Base-by-base conservation (phyloP, 2,329 filamentous ascomycete genomes). In the Trichoderma lentiforme region DNA sequence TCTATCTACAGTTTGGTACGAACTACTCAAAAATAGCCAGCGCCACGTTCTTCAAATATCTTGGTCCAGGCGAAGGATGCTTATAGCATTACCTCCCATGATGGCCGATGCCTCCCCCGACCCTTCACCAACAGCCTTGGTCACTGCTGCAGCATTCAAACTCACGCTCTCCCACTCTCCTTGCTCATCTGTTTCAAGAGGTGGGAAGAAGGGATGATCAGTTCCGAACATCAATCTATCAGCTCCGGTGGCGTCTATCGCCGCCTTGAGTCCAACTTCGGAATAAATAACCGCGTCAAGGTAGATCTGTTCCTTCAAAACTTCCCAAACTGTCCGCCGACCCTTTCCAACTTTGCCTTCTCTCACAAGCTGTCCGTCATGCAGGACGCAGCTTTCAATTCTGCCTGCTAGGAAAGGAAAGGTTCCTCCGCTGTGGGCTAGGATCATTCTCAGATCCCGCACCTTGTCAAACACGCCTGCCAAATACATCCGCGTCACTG, bases 351-450 rank as follows among this genome's bases (percentile, higher is more conserved):
- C 83, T 77, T 87, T 89, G 11, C 90, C 91, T 73, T 90, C 86
- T 1, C 86, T 84, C 70, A 91, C 88, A 51, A 97, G 86, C 78
- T 94, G 90, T 0, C 89, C 91, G 78, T 97, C 94, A 82, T 97
- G 95, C 72, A 89, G 81, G 68, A 97, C 90, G 79, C 94, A 97
- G 78, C 92, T 95, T 82, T 97, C 94, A 66, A 97, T 94, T 32
- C 95, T 86, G 0, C 95, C 95, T 0, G 94, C 95, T 3, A 98
- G 84, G 80, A 97, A 97, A 0, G 95, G 95, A 62, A 98, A 83
- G 1, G 94, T 95, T 3, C 95, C 95, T 1, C 95, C 95, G 28
- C 92, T 94, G 81, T 98, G 95, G 0, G 95, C 95, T 5, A 98
- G 85, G 69, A 98, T 84, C 78, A 98, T 90, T 26, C 89, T 86